These are phyloP conservation scores for Cladosporium sphaerospermum DNA, from an alignment of 2,329 filamentous ascomycete species.

Conservation along the genomic window DNA sequence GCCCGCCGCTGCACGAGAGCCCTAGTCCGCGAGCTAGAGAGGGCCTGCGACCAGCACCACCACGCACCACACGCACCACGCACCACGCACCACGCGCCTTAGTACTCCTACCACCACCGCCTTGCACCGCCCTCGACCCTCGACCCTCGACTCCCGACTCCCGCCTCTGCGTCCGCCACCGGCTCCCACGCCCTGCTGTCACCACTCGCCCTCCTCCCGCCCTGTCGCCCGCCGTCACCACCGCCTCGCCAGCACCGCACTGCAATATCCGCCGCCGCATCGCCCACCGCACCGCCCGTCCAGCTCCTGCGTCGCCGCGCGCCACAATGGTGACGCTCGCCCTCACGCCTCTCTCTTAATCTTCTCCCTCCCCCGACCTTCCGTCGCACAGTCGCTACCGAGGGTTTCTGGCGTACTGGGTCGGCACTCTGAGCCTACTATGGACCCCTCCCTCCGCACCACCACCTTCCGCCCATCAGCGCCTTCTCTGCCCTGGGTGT, in stretches of 20 bases:
- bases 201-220: background rate
- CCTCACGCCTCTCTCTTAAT: slow-evolving; percentile 2
- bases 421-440: background rate
- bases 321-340: slow-evolving; percentile 10
- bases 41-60: background rate
- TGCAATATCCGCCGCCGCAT: background rate
- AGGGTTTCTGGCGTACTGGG: background rate
- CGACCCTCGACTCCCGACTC: background rate
- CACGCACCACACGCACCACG: background rate
- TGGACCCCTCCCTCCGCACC: slow-evolving; percentile 9
- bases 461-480: slow-evolving; percentile 3
- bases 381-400: slow-evolving; percentile 11
- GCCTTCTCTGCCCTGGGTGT: slow-evolving; percentile 25
- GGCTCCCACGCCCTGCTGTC: background rate
- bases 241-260: background rate
- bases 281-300: background rate
- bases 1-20: background rate
- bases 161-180: background rate
- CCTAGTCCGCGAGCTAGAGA: background rate
- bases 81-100: background rate
- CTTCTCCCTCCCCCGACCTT: slow-evolving; percentile 8
- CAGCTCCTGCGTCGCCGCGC: slow-evolving; percentile 3
- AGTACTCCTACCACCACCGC: background rate
- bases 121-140: background rate
- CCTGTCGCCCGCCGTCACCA: background rate